Percentiles rank a stretch among this genome's conserved stretches.
Evolutionary conservation across 164 flowering plant species (phyloP).

Genomic region (Buxus sempervirens): DNA sequence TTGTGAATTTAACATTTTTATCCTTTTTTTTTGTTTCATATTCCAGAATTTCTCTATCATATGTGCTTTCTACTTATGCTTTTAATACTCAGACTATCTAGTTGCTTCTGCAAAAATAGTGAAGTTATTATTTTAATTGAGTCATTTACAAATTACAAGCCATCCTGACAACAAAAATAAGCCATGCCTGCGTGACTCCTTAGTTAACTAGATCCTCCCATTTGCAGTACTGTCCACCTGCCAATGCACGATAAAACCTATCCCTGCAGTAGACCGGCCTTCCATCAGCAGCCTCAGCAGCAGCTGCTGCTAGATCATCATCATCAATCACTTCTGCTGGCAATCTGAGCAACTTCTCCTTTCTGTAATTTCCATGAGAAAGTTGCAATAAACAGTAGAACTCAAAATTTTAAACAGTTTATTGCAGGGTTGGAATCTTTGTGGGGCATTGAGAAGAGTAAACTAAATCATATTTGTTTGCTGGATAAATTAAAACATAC

Average conservation of each 20-base stretch:
- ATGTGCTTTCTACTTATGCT: neutral
- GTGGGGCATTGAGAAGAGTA: constrained; percentile 1
- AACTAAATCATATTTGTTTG: neutral
- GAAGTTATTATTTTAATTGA: constrained; percentile 3
- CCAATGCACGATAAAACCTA: constrained; percentile 86
- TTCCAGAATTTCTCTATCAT: neutral
- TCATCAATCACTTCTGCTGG: constrained; percentile 70
- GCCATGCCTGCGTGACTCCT: constrained; percentile 7
- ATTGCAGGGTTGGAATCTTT: constrained; percentile 3
- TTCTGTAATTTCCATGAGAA: constrained; percentile 30
- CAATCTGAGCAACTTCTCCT: constrained; percentile 69
- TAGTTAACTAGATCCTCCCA: constrained; percentile 87
- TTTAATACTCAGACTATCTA: constrained; percentile 7
- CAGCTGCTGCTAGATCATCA: constrained; percentile 92
- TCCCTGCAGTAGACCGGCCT: constrained; percentile 98
- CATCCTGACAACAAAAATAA: constrained; percentile 4
- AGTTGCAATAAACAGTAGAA: neutral
- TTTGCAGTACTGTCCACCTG: constrained; percentile 98
- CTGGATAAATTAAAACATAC: constrained; percentile 28
- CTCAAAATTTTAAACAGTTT: neutral
- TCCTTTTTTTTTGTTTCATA: neutral
- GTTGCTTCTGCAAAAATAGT: constrained; percentile 1
- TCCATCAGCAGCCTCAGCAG: constrained; percentile 96
- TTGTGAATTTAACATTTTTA: neutral
- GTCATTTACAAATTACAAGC: constrained; percentile 2